Base-by-base conservation (phyloP, 441 rosid species). In the Euphorbia schlechtendalii region DNA sequence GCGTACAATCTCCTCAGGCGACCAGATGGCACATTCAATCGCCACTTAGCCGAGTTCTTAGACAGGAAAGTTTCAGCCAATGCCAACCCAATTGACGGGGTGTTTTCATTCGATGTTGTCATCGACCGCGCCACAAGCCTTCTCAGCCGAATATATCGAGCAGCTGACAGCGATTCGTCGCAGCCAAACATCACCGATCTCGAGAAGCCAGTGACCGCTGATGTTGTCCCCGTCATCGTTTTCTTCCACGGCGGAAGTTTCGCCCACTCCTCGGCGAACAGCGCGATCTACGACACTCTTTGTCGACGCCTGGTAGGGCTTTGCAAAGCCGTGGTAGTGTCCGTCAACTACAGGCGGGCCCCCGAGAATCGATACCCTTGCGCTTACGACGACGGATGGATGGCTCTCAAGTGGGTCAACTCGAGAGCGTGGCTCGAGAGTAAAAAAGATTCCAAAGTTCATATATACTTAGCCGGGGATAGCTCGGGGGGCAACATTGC, bases 171-270 rank as follows among this genome's bases (percentile, higher is more conserved):
- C 5, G 75, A 67, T 12, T 81, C 51, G 10, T 21, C 71, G 49
- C 84, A 68, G 9, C 79, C 76, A 80, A 90, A 82, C 18, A 52
- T 78, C 20, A 66, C 74, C 21, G 87, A 84, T 32, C 77, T 88
- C 3, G 83, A 80, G 62, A 69, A 78, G 68, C 96, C 99, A 17
- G 72, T 89, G 60, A 89, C 80, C 69, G 40, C 78, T 0, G 84
- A 87, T n/a, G 57, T 76, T 59, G 85, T 90, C 57, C 99, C 99
- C 0, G 96, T 89, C 38, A 75, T 94, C 8, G 24, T 94, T 41
- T 94, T 94, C 83, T 94, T 91, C 76, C 99, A 94, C 28, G 99
- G 99, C 7, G 99, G 99, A 55, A 91, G 99, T 69, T 94, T 94
- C 81, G 87, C 92, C 18, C 97, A 90, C 60, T 91, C 97, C 21